These are phyloP conservation scores for Rhodotorula sp. DNA, from an alignment of 1,284 basidiomycete species.

Conservation along the genomic window DNA sequence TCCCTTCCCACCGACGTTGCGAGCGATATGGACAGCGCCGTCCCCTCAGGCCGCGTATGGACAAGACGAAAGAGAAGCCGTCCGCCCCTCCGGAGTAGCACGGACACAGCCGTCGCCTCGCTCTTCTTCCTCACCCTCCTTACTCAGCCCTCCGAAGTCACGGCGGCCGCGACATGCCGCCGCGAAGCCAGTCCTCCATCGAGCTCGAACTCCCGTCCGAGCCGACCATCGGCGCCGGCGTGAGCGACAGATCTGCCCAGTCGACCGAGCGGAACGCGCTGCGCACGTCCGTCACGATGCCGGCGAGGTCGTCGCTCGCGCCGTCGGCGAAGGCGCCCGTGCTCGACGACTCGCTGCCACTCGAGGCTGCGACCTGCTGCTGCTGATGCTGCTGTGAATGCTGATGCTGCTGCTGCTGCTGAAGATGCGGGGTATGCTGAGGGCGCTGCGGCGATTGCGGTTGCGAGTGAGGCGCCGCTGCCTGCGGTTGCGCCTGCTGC, in stretches of 20 bases:
- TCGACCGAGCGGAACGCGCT: constrained; percentile 27
- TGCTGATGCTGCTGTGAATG: neutral
- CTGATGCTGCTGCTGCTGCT: neutral
- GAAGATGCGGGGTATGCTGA: no score
- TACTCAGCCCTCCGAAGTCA: neutral
- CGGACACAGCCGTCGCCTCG: no score
- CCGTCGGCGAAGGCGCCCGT: constrained; percentile 19
- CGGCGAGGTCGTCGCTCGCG: constrained; percentile 6
- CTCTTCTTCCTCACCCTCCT: no score
- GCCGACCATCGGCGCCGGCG: constrained; percentile 11
- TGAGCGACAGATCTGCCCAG: constrained; percentile 29
- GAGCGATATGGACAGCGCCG: no score
- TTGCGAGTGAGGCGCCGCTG: no score
- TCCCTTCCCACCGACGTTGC: no score
- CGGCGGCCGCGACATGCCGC: neutral
- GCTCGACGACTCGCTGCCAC: neutral
- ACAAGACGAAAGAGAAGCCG: no score
- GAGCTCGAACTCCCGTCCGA: constrained; percentile 17
- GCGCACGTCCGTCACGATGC: constrained; percentile 6
- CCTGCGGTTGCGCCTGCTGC: no score
- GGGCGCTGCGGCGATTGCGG: no score
- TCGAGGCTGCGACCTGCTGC: neutral
- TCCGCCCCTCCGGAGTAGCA: no score
- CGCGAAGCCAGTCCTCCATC: constrained; percentile 10
- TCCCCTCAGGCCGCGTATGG: no score